Conservation (phyloP, 2,329 filamentous ascomycete genomes). For the Anthostomella pinea region DNA sequence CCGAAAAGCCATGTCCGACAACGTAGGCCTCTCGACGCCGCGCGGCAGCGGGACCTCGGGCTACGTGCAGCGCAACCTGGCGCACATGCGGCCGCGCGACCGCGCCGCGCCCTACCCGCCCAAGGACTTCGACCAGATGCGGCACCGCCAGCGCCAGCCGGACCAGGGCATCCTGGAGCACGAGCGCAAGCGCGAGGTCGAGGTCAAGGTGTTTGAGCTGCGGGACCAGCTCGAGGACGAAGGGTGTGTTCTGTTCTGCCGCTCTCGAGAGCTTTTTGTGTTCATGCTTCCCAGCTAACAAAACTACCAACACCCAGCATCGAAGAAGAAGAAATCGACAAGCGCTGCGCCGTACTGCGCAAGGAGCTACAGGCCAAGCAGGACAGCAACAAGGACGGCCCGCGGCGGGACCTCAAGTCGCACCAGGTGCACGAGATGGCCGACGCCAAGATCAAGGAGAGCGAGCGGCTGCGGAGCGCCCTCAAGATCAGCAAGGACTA, state of each 20-base stretch:
- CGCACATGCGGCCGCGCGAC: slow-evolving; percentile 82
- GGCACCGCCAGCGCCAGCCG: slow-evolving; percentile 77
- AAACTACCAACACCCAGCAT: slow-evolving; percentile 48
- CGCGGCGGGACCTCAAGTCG: slow-evolving; percentile 66
- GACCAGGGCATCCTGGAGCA: slow-evolving; percentile 93
- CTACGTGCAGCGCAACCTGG: slow-evolving; percentile 95
- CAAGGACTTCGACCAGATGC: slow-evolving; percentile 64
- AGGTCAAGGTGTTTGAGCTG: slow-evolving; percentile 90
- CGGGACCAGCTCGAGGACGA: slow-evolving; percentile 90
- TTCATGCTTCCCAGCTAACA: not conserved
- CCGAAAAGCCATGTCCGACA: slow-evolving; percentile 72
- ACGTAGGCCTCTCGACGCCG: slow-evolving; percentile 92
- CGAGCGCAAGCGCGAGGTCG: slow-evolving; percentile 84
- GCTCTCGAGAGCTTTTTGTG: not conserved
- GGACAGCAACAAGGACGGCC: slow-evolving; percentile 40
- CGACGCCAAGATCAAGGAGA: slow-evolving; percentile 94
- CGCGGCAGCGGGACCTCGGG: slow-evolving; percentile 94
- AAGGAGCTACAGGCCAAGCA: slow-evolving; percentile 59
- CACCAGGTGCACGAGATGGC: slow-evolving; percentile 97
- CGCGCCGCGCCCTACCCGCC: slow-evolving; percentile 69
- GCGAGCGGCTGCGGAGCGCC: slow-evolving; percentile 79
- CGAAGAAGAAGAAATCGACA: slow-evolving; percentile 89
- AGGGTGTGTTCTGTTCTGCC: slow-evolving; percentile 51
- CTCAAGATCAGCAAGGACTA: slow-evolving; percentile 85
- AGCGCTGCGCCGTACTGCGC: slow-evolving; percentile 64